Conservation (phyloP, 1,284 basidiomycete genomes). For the Boletus subluridellus region DNA sequence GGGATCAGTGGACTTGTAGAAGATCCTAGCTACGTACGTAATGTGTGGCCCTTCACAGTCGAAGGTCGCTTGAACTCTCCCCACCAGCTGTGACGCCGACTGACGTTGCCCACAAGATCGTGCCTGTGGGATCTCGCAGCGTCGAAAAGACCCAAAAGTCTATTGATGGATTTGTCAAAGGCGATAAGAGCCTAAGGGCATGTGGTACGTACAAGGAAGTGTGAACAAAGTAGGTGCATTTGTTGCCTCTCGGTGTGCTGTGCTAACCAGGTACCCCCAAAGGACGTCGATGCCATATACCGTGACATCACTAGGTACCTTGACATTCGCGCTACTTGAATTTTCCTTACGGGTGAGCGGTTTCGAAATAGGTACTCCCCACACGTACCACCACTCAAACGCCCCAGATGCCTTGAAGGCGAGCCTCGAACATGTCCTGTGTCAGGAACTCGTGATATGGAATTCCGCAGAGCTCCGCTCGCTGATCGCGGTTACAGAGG, state of each 20-base stretch:
- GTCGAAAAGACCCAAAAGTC: constrained; percentile 67
- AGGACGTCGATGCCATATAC: constrained; percentile 75
- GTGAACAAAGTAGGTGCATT: constrained; percentile 55
- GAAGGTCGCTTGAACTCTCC: neutral
- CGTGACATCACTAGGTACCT: constrained; percentile 44
- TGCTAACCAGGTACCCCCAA: neutral
- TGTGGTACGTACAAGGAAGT: constrained; percentile 77
- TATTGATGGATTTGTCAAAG: constrained; percentile 48
- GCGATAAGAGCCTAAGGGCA: constrained; percentile 54
- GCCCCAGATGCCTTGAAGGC: constrained; percentile 68
- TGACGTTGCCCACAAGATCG: constrained; percentile 71
- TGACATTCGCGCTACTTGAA: neutral
- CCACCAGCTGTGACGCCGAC: constrained; percentile 47
- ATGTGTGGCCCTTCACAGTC: neutral
- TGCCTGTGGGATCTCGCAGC: constrained; percentile 72
- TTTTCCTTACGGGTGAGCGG: neutral
- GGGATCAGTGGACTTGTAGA: constrained; percentile 36
- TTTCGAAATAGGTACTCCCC: constrained; percentile 61
- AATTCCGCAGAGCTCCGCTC: constrained; percentile 59
- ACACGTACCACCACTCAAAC: constrained; percentile 75
- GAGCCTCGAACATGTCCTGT: constrained; percentile 67
- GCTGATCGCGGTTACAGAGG: constrained; percentile 63
- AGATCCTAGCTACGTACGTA: constrained; percentile 42
- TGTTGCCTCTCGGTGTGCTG: neutral
- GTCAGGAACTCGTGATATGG: constrained; percentile 69